Percentiles rank a stretch among this genome's conserved stretches.
Evolutionary conservation across 805 yeast species (phyloP).

Genomic region (Candida golubevii): DNA sequence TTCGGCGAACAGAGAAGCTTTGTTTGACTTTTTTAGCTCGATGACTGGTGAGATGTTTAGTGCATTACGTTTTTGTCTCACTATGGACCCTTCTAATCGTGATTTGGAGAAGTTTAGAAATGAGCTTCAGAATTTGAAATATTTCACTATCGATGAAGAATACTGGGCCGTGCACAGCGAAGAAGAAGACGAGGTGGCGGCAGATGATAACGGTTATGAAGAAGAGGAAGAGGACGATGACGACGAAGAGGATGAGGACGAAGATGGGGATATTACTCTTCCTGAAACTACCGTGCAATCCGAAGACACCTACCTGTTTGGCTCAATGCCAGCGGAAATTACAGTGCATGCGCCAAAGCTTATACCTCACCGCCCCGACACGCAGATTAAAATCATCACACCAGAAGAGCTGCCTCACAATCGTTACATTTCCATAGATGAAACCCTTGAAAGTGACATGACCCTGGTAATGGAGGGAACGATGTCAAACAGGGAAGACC

Average conservation of each 20-base stretch:
- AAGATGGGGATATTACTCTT: constrained; percentile 1
- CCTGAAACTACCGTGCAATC: background rate
- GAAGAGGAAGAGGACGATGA: constrained; percentile 17
- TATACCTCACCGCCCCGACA: background rate
- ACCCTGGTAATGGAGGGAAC: background rate
- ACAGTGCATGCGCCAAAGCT: background rate
- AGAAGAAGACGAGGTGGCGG: constrained; percentile 39
- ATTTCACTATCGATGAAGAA: constrained; percentile 78
- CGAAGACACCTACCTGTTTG: constrained; percentile 2
- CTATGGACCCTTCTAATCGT: constrained; percentile 85
- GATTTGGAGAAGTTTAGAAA: constrained; percentile 55
- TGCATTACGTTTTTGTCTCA: constrained; percentile 71
- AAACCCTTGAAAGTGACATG: constrained; percentile 9
- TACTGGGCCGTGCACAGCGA: constrained; percentile 43
- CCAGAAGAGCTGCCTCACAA: constrained; percentile 1
- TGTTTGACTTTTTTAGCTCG: constrained; percentile 86
- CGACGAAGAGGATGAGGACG: constrained; percentile 4
- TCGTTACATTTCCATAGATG: constrained; percentile 7
- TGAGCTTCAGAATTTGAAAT: constrained; percentile 57
- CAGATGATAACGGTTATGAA: constrained; percentile 22
- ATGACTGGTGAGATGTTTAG: constrained; percentile 84
- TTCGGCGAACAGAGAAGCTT: constrained; percentile 80
- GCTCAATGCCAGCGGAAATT: background rate
- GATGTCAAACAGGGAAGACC: constrained; percentile 4
- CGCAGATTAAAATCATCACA: background rate